A percentile compares a stretch with the other conserved stretches of the same genome.
Conservation (phyloP, 768 basidiomycete species). For the Pleurotus eryngii region DNA sequence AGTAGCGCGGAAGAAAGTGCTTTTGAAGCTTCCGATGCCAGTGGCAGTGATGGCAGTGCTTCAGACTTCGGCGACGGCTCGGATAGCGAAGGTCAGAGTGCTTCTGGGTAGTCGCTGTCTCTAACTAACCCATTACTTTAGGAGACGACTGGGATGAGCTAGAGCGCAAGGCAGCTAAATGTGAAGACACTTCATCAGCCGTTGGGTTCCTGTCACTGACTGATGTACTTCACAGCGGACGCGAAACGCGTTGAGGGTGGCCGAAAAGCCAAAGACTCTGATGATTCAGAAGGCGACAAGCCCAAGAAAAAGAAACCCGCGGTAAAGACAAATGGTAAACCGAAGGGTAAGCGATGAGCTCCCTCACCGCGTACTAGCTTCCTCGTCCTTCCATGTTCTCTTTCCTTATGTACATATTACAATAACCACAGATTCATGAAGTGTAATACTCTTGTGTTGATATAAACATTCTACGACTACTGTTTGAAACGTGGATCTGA, state of each 20-base stretch:
- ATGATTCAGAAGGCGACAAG: constrained; percentile 48
- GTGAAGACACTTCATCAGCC: constrained; percentile 30
- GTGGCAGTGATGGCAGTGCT: constrained; percentile 60
- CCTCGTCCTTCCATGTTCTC: constrained; percentile 5
- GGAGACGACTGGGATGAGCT: constrained; percentile 97
- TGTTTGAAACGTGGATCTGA: not conserved
- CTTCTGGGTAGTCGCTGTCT: not conserved
- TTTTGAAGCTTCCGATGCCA: constrained; percentile 63
- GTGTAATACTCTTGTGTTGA: not conserved
- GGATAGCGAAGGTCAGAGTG: constrained; percentile 57
- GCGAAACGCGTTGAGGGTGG: constrained; percentile 42
- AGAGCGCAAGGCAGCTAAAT: constrained; percentile 87
- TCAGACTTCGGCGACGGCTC: constrained; percentile 61
- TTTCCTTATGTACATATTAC: constrained; percentile 3
- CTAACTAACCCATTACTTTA: constrained; percentile 15
- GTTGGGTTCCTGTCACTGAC: not conserved
- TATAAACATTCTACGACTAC: not conserved
- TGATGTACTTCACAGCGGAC: constrained; percentile 34
- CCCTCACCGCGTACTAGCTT: not conserved
- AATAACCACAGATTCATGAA: not conserved
- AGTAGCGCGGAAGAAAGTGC: constrained; percentile 58
- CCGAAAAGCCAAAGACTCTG: constrained; percentile 38
- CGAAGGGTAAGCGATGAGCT: constrained; percentile 31
- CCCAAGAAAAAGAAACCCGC: constrained; percentile 41
- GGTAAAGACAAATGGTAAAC: constrained; percentile 30